Evolutionary conservation across 1,139 yeast genomes (phyloP), one percentile per base, ranked within the genome.

Genomic region (Pichia kudriavzevii): DNA sequence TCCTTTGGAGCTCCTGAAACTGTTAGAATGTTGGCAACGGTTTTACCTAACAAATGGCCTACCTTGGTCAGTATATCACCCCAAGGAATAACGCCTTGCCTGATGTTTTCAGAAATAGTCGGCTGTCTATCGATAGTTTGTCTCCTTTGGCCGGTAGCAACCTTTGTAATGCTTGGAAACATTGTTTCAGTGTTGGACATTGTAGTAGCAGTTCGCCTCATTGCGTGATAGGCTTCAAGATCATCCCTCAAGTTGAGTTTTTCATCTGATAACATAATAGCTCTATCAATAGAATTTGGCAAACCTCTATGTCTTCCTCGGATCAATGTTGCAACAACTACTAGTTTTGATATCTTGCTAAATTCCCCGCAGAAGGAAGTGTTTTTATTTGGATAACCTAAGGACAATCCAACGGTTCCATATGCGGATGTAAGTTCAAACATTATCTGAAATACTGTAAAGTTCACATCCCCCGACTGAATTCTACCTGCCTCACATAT

Each of bases 231-330:
- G 35, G 77, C 82, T 58, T 80, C 87, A 10, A 72, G 65, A 36
- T 63, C 64, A 57, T 88, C 98, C 47, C 84, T 70, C 44, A 67
- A 63, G 23, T 68, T 69, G 67, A 87, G 67, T 42, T 74, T 72
- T 10, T 78, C 81, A 41, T 79, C 73, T 3, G 95, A 94, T 37
- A 91, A 60, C 69, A 91, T 79, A 45, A 91, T 82, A 26, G 99
- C 98, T 53, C 98, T 76, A 59, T 91, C 99, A 39, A 93, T 69
- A 0, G 91, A 67, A 53, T 91, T 87, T 1, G 99, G 99, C 41
- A 91, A 66, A 26, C 98, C 98, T 69, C 99, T 83, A 53, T 88
- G 97, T 40, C 96, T 72, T 9, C 98, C 97, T 63, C 99, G 75
- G 34, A 91, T 72, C 79, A 91, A 76, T 79, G 87, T 75, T 5